Evolutionary conservation across 768 basidiomycete species (phyloP).

Genomic region (Leccinum variicolor): DNA sequence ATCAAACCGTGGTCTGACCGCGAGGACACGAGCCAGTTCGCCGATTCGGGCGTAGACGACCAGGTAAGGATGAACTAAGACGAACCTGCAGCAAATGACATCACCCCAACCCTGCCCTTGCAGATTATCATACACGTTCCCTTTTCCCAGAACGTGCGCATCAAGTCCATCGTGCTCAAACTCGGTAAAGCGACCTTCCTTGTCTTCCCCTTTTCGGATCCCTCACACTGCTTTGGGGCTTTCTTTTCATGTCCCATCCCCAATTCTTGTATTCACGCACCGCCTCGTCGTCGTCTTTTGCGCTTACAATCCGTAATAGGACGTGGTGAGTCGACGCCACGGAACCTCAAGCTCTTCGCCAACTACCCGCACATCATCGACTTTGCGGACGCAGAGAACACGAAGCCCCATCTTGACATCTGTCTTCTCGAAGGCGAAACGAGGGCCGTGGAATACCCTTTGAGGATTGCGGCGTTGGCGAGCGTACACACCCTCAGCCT

Average conservation of each 20-base stretch:
- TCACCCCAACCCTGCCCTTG: conserved; percentile 7
- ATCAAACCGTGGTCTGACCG: conserved; percentile 83
- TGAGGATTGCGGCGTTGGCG: conserved; percentile 72
- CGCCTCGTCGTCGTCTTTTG: conserved; percentile 1
- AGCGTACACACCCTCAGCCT: conserved; percentile 71
- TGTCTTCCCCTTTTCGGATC: conserved; percentile 7
- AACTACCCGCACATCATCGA: conserved; percentile 76
- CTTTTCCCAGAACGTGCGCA: conserved; percentile 72
- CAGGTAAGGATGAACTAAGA: conserved; percentile 48
- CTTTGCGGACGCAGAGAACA: conserved; percentile 67
- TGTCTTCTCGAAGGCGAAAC: conserved; percentile 68
- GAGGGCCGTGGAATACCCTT: conserved; percentile 69
- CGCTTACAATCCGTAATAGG: conserved; percentile 39
- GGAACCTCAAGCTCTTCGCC: conserved; percentile 70
- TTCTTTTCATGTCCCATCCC: conserved; percentile 3
- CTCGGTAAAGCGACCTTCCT: conserved; percentile 47
- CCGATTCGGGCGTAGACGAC: conserved; percentile 82
- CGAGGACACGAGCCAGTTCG: conserved; percentile 61
- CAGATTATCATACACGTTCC: conserved; percentile 82
- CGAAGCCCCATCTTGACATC: conserved; percentile 69
- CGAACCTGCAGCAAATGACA: conserved; percentile 8
- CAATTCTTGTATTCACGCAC: conserved; percentile 1
- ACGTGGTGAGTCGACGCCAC: conserved; percentile 73
- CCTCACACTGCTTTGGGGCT: conserved; percentile 5
- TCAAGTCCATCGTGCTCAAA: conserved; percentile 74